Evolutionary conservation across 2,329 filamentous ascomycete genomes (phyloP).

Genomic region (Cryphonectria nitschkei): DNA sequence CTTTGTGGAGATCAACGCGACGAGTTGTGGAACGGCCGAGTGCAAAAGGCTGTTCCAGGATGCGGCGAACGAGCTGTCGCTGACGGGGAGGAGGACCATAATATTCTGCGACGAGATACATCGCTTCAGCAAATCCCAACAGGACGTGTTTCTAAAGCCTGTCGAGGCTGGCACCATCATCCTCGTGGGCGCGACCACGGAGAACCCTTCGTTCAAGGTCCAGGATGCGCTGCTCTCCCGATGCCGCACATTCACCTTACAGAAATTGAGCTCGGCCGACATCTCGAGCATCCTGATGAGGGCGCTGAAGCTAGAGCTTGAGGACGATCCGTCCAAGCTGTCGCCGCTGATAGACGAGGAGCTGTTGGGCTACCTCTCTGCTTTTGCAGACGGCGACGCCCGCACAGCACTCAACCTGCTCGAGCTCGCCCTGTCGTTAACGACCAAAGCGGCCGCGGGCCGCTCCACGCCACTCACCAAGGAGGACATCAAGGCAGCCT

Average conservation of each 20-base stretch:
- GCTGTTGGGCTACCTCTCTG: conserved; percentile 78
- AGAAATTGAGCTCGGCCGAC: conserved; percentile 73
- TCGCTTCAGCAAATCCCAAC: conserved; percentile 86
- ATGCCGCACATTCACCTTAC: conserved; percentile 87
- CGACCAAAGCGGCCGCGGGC: conserved; percentile 40
- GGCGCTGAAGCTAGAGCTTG: conserved; percentile 68
- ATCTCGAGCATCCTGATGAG: conserved; percentile 74
- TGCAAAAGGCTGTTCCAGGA: conserved; percentile 91
- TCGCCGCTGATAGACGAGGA: conserved; percentile 72
- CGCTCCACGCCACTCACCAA: conserved; percentile 62
- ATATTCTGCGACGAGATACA: conserved; percentile 98
- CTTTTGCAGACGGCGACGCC: conserved; percentile 90
- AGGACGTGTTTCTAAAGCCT: conserved; percentile 91
- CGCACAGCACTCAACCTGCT: conserved; percentile 90
- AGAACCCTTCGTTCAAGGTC: conserved; percentile 95
- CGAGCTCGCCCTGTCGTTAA: conserved; percentile 82
- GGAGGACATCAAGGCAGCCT: conserved; percentile 75
- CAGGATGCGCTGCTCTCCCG: conserved; percentile 84
- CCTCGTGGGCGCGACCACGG: conserved; percentile 92
- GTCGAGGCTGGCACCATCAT: conserved; percentile 91
- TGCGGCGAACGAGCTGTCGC: conserved; percentile 74
- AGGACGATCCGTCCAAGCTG: conserved; percentile 36
- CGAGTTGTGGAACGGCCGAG: conserved; percentile 82
- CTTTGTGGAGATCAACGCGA: conserved; percentile 96
- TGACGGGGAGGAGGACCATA: conserved; percentile 90